Evolutionary conservation across 306 rosid species (phyloP), one percentile per base, ranked within the genome.

Genomic region (Rosa multiflora): DNA sequence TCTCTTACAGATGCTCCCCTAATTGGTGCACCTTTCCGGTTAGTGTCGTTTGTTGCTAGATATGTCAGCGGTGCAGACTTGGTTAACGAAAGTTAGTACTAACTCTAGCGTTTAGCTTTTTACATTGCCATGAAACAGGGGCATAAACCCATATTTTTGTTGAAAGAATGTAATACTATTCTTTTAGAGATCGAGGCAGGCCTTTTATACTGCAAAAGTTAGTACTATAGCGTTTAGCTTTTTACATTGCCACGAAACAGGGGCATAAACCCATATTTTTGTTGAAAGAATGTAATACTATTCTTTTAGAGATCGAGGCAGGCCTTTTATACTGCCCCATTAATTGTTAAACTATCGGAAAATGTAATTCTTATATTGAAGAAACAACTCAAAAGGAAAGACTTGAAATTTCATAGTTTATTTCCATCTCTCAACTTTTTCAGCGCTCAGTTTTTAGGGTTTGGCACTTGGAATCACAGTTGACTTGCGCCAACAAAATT

Each of bases 21-120:
- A 21, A 85, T 90, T 5, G 99, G 99, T 23, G 97, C 99, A 73
- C 99, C 99, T 48, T 91, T 90, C 80, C 95, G 98, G 64, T 78
- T 95, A 59, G 84, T 92, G 63, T 95, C 97, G 32, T 92, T 90
- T 81, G 88, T 95, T 79, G 95, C 99, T 14, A 91, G 90, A 56
- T 93, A 86, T 72, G 97, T 95, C 32, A 95, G 97, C 81, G 97
- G 99, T 39, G 94, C 96, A 64, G 99, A 95, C 86, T 83, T 95
- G 87, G 87, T 93, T 72, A 73, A 69, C 85, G 76, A 85, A 86
- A 79, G 56, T 70, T 78, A 88, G 69, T 61, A 39, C 69, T 81
- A 40, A 74, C 79, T 61, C 87, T 42, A 77, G 47, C 18, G 73
- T 8, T 79, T 88, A 88, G 84, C 23, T 70, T 56, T 69, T 74